Evolutionary conservation across 2,329 filamentous ascomycete species (phyloP).

Genomic region (Geosmithia flava): DNA sequence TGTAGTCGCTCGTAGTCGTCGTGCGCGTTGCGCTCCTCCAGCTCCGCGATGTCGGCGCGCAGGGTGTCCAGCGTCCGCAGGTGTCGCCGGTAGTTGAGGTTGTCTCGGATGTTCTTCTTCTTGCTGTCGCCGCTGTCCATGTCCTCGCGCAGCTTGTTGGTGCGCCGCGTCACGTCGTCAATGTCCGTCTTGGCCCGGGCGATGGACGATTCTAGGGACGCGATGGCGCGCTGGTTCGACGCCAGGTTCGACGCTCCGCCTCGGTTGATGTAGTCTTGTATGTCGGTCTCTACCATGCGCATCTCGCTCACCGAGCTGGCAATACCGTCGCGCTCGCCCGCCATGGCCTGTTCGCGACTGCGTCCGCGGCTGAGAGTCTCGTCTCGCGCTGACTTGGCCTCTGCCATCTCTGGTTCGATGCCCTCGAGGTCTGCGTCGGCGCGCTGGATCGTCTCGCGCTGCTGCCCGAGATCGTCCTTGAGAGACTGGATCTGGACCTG

Average conservation of each 20-base stretch:
- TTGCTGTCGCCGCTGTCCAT: constrained; percentile 69
- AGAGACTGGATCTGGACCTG: constrained; percentile 60
- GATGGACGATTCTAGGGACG: constrained; percentile 54
- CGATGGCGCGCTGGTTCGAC: constrained; percentile 57
- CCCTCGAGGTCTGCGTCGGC: constrained; percentile 61
- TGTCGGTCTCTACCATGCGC: constrained; percentile 61
- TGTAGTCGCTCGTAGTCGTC: constrained; percentile 69
- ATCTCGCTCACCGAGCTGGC: constrained; percentile 68
- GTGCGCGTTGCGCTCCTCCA: constrained; percentile 69
- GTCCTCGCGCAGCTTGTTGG: constrained; percentile 68
- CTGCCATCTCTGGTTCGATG: constrained; percentile 64
- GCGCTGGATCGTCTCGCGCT: constrained; percentile 56
- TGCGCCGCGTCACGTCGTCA: constrained; percentile 49
- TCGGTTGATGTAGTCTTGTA: constrained; percentile 64
- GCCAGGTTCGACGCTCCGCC: constrained; percentile 63
- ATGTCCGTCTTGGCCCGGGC: constrained; percentile 55
- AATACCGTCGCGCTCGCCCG: constrained; percentile 58
- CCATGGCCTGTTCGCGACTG: constrained; percentile 58
- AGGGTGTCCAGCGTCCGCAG: constrained; percentile 56
- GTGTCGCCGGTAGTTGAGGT: constrained; percentile 73
- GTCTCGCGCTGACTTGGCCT: constrained; percentile 64
- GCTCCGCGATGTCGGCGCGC: constrained; percentile 54
- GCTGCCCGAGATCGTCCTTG: constrained; percentile 53
- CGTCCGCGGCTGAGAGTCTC: constrained; percentile 63
- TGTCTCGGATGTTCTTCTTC: constrained; percentile 80